Conservation (phyloP, 257 asterid genomes). For the Agastache rugosa region DNA sequence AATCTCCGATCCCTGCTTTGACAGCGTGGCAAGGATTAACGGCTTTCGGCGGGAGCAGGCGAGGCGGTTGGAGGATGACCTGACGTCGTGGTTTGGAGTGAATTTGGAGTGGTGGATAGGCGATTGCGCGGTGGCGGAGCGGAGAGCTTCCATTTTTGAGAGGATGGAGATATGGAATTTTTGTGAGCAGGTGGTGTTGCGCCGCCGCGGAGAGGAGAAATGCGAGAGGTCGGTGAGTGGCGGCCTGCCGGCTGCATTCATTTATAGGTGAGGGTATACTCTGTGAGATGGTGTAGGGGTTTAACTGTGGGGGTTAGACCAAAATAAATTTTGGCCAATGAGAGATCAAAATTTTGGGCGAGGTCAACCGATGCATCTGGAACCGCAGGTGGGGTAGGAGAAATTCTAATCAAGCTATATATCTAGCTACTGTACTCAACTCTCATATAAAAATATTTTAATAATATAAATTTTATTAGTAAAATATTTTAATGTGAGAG, state of each 20-base stretch:
- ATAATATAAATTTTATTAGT: no score
- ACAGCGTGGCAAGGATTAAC: conserved; percentile 45
- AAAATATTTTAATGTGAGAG: no score
- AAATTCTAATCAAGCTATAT: no score
- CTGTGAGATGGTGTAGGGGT: background rate
- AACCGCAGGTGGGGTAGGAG: no score
- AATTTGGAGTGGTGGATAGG: conserved; percentile 42
- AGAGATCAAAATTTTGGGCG: background rate
- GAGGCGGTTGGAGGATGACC: conserved; percentile 36
- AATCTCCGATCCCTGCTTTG: conserved; percentile 47
- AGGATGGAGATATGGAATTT: conserved; percentile 7
- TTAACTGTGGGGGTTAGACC: background rate
- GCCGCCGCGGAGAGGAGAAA: conserved; percentile 38
- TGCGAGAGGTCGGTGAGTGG: conserved; percentile 27
- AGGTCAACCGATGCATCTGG: background rate
- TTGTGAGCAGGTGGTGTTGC: background rate
- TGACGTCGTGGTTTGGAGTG: conserved; percentile 27
- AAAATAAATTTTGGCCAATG: background rate
- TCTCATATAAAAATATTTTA: no score
- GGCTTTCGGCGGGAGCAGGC: conserved; percentile 40
- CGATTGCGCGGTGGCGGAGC: conserved; percentile 44
- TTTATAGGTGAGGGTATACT: background rate
- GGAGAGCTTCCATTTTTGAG: conserved; percentile 55
- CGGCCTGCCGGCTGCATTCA: background rate
- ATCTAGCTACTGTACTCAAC: no score